Percentiles rank a stretch among this genome's conserved stretches.
Evolutionary conservation across 2,329 filamentous ascomycete species (phyloP).

Genomic region (Nemania serpens): DNA sequence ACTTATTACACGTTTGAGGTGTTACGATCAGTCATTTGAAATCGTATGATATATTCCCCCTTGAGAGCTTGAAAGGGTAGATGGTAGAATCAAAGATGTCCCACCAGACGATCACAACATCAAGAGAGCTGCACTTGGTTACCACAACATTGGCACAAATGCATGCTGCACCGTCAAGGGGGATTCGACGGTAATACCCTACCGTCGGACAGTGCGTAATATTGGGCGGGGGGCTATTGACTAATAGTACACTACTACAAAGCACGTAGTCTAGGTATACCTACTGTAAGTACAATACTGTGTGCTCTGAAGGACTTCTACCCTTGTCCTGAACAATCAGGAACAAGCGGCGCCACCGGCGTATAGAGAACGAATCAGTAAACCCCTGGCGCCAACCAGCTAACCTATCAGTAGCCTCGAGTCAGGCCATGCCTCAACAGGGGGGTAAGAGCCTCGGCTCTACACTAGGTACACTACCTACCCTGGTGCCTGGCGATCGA

Average conservation of each 20-base stretch:
- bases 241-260: too few species aligned
- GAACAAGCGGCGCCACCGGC: slow-evolving; percentile 6
- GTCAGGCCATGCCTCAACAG: slow-evolving; percentile 2
- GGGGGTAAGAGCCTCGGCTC: slow-evolving; percentile 1
- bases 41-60: too few species aligned
- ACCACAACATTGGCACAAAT: too few species aligned
- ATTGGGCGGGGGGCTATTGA: not conserved
- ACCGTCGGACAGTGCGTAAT: not conserved
- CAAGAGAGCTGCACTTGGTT: too few species aligned
- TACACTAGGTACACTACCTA: not conserved
- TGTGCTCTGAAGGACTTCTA: not conserved
- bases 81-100: too few species aligned
- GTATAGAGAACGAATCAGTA: slow-evolving; percentile 15
- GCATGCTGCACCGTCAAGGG: not conserved
- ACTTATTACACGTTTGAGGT: too few species aligned
- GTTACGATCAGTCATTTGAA: too few species aligned
- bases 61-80: too few species aligned
- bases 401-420: slow-evolving; percentile 2
- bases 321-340: not conserved
- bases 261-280: too few species aligned
- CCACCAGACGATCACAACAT: too few species aligned
- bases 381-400: not conserved
- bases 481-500: slow-evolving; percentile 14
- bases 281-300: not conserved
- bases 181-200: not conserved